Base-by-base conservation (phyloP, 2,329 filamentous ascomycete genomes). In the Acrocalymma vagum region DNA sequence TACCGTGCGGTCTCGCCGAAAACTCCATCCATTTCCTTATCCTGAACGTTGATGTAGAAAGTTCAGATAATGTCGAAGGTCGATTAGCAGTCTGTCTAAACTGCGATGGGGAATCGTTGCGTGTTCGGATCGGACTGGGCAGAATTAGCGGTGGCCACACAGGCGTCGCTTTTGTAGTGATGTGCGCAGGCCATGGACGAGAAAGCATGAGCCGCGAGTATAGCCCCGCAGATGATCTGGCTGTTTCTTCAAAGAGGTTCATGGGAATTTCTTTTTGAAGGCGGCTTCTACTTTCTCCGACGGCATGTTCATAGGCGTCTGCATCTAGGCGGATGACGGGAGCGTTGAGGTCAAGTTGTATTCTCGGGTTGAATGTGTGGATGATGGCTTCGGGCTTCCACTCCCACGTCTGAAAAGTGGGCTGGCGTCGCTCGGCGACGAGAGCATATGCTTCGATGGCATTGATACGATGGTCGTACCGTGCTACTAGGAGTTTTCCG, bases 391-490 rank as follows among this genome's bases (percentile, higher is more conserved):
- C 72, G 9, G 72, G 72, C 42, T 92, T 80, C 44, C 78, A 79
- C 31, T 81, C 72, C 88, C 88, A 95, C 3, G 78, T 70, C 46
- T 84, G 74, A 35, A 84, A 78, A 2, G 73, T 74, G 6, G 81
- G 78, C 16, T 72, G 67, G 2, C 73, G 73, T 36, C 84, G 78
- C 36, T 84, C 80, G 2, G 88, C 89, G 4, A 92, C 73, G 11
- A 96, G 73, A 11, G 86, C 81, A 63, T 92, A 90, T 3, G 83
- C 90, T 70, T 94, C 88, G 40, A 96, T 95, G 55, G 84, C 85
- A 11, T 86, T 87, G 28, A 82, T 78, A 4, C 81, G 72, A 29
- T 84, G 80, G 62, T 96, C 84, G 60, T 91, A 96, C 9, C 88
- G 84, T n/a, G 81, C 79, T 25, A 96, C 62, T 17, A 95, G 78